These are phyloP conservation scores for Rhodamnia argentea DNA, from an alignment of 345 rosid genomes.

Conservation along the genomic window DNA sequence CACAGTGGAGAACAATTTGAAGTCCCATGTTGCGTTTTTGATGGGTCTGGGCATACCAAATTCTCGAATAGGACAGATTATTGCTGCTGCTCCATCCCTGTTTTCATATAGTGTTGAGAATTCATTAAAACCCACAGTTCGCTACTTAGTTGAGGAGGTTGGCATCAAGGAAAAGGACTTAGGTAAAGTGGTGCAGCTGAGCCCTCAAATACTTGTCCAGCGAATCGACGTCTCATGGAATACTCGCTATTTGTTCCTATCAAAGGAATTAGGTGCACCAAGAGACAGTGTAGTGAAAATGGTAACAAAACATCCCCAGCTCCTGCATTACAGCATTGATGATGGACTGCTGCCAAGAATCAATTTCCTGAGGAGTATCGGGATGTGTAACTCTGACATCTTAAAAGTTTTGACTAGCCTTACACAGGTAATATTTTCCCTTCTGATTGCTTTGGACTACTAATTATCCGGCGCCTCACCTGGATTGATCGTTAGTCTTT, in stretches of 20 bases:
- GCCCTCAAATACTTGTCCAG: conserved; percentile 95
- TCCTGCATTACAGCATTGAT: conserved; percentile 90
- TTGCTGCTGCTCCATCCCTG: conserved; percentile 63
- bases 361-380: conserved; percentile 86
- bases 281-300: conserved; percentile 81
- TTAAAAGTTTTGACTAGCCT: conserved; percentile 93
- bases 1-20: conserved; percentile 78
- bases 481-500: neutral
- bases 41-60: conserved; percentile 67
- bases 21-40: conserved; percentile 71
- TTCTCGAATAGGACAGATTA: conserved; percentile 81
- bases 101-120: conserved; percentile 87
- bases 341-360: conserved; percentile 87
- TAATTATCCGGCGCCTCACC: neutral
- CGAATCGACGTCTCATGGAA: conserved; percentile 92
- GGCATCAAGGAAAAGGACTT: conserved; percentile 67
- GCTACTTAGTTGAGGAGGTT: conserved; percentile 94
- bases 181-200: conserved; percentile 86
- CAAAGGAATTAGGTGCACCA: conserved; percentile 88
- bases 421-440: conserved; percentile 57
- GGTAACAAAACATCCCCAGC: conserved; percentile 92
- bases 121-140: conserved; percentile 79
- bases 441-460: neutral
- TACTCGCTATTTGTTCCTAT: conserved; percentile 75
- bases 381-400: conserved; percentile 73